Percentiles rank a stretch among this genome's conserved stretches.
These are phyloP conservation scores for Coemansia sp. DNA, from an alignment of 192 early-diverging fungal genomes.

Conservation along the genomic window DNA sequence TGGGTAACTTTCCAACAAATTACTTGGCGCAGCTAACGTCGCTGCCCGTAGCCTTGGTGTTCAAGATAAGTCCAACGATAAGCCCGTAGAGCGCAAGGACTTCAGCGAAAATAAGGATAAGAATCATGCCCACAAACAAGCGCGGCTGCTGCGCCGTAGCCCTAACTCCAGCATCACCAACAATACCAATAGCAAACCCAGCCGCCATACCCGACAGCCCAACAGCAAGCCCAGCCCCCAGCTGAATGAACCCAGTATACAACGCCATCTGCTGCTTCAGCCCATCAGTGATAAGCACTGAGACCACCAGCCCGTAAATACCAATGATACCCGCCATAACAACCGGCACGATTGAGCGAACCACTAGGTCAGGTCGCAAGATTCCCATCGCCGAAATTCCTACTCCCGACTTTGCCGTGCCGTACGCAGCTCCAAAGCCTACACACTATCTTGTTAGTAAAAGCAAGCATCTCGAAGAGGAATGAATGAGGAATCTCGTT, in stretches of 20 bases:
- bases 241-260: constrained; percentile 76
- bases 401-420: constrained; percentile 88
- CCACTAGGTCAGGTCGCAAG: constrained; percentile 82
- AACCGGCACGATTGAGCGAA: constrained; percentile 87
- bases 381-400: constrained; percentile 86
- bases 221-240: constrained; percentile 77
- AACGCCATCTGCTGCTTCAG: constrained; percentile 70
- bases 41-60: constrained; percentile 65
- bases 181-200: constrained; percentile 89
- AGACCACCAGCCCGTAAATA: constrained; percentile 96
- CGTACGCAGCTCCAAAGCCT: constrained; percentile 91
- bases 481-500: background rate
- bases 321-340: constrained; percentile 99
- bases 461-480: background rate
- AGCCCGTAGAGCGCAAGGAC: constrained; percentile 84
- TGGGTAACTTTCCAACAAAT: background rate
- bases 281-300: constrained; percentile 84
- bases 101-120: constrained; percentile 88
- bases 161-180: constrained; percentile 85
- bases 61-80: constrained; percentile 82
- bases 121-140: constrained; percentile 82
- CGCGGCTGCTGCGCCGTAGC: constrained; percentile 76
- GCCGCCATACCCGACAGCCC: constrained; percentile 84
- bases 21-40: constrained; percentile 54
- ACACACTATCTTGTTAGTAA: background rate